A percentile compares a stretch with the other conserved stretches of the same genome.
Evolutionary conservation across 139 green algal species (phyloP).

Genomic region (Marvania coccoides): DNA sequence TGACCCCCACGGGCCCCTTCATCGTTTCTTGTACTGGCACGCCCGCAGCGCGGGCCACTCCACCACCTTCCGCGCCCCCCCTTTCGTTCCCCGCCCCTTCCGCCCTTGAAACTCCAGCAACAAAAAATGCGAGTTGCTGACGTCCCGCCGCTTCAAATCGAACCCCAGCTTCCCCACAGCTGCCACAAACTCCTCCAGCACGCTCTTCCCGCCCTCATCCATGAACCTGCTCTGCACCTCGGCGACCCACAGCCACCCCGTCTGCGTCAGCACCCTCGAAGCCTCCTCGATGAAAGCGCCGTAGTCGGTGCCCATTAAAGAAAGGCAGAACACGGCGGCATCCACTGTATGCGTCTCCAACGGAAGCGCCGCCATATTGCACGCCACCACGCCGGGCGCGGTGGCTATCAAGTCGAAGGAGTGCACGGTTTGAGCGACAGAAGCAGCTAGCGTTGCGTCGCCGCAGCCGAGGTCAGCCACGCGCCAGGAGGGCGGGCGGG

Average conservation of each 20-base stretch:
- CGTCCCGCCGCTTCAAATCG: constrained; percentile 37
- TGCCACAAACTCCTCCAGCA: constrained; percentile 48
- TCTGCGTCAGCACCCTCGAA: constrained; percentile 57
- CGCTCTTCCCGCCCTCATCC: constrained; percentile 5
- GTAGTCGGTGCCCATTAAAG: constrained; percentile 96
- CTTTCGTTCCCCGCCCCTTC: neutral
- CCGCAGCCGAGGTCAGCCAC: constrained; percentile 96
- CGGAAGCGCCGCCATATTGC: constrained; percentile 80
- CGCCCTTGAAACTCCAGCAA: constrained; percentile 37
- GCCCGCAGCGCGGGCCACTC: constrained; percentile 20
- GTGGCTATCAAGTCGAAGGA: constrained; percentile 82
- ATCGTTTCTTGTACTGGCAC: constrained; percentile 34
- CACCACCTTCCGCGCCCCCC: neutral
- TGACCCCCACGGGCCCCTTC: no score
- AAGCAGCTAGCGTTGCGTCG: constrained; percentile 67
- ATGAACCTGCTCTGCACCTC: constrained; percentile 72
- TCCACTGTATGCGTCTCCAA: constrained; percentile 52
- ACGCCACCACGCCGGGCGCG: constrained; percentile 75
- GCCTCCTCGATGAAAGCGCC: constrained; percentile 74
- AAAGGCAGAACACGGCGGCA: constrained; percentile 87
- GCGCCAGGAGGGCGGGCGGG: constrained; percentile 10
- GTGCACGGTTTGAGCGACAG: constrained; percentile 58
- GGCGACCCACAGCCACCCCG: constrained; percentile 83
- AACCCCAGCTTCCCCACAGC: constrained; percentile 57
- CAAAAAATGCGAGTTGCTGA: constrained; percentile 73